Evolutionary conservation across 2,329 filamentous ascomycete genomes (phyloP).

Genomic region (Lasiodiplodia sp.): DNA sequence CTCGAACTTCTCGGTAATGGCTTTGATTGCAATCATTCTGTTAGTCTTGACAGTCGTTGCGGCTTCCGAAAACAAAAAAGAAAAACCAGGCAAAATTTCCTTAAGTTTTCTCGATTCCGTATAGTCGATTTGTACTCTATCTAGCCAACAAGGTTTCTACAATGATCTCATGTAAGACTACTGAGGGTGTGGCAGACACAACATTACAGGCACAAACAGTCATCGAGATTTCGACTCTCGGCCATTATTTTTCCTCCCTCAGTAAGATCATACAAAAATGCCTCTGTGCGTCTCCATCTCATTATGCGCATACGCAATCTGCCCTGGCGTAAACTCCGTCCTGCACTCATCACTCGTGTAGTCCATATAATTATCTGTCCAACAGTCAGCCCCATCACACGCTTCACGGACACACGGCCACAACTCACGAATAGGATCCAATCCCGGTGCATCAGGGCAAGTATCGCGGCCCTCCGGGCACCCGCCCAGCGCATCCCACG

Average conservation of each 20-base stretch:
- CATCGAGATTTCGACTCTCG: too few relatives aligned
- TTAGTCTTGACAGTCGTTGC: too few relatives aligned
- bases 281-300: not conserved
- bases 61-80: too few relatives aligned
- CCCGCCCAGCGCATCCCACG: not conserved
- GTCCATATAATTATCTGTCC: constrained; percentile 47
- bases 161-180: too few relatives aligned
- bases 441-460: constrained; percentile 40
- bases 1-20: too few relatives aligned
- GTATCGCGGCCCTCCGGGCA: constrained; percentile 33
- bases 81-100: too few relatives aligned
- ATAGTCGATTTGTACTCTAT: too few relatives aligned
- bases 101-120: too few relatives aligned
- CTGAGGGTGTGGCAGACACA: too few relatives aligned
- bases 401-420: not conserved
- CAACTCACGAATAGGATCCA: constrained; percentile 41
- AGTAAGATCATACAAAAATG: not conserved
- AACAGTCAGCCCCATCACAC: not conserved
- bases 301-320: not conserved
- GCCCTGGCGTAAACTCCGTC: constrained; percentile 7
- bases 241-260: not conserved
- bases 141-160: too few relatives aligned
- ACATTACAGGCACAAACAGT: too few relatives aligned
- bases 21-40: too few relatives aligned
- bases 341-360: constrained; percentile 34